A percentile compares a stretch with the other conserved stretches of the same genome.
These are phyloP conservation scores for Ophiocordyceps sinensis DNA, from an alignment of 2,329 filamentous ascomycete species.

Conservation along the genomic window DNA sequence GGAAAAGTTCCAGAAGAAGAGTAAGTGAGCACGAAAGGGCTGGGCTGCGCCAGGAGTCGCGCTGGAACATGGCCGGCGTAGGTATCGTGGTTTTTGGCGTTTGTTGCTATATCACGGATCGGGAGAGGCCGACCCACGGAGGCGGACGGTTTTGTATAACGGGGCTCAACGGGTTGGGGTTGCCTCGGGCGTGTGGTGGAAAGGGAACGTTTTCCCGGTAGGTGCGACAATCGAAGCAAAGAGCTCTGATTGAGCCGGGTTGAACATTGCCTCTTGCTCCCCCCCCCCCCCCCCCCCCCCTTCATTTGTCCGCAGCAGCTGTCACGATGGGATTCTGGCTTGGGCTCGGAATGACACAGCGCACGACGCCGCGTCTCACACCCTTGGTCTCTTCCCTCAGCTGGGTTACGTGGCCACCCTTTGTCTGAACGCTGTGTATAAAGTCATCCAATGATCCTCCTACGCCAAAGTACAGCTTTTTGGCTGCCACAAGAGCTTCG, in stretches of 20 bases:
- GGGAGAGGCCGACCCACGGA: too few relatives aligned
- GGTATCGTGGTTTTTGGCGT: neutral
- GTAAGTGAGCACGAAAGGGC: slow-evolving; percentile 8
- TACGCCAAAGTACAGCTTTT: slow-evolving; percentile 73
- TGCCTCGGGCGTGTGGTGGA: neutral
- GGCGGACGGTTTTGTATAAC: too few relatives aligned
- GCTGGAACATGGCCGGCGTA: neutral
- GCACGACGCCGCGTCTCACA: slow-evolving; percentile 46
- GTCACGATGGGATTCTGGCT: neutral
- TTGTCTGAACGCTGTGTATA: slow-evolving; percentile 32
- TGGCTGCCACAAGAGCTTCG: slow-evolving; percentile 56
- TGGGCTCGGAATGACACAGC: slow-evolving; percentile 22
- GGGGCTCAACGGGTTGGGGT: too few relatives aligned
- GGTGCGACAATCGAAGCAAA: neutral
- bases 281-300: too few relatives aligned
- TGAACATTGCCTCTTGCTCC: too few relatives aligned
- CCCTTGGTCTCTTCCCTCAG: slow-evolving; percentile 46
- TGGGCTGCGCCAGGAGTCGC: neutral
- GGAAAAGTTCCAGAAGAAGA: slow-evolving; percentile 32
- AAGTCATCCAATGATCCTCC: slow-evolving; percentile 72
- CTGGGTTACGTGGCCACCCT: slow-evolving; percentile 32
- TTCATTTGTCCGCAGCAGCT: neutral
- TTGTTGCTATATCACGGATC: neutral
- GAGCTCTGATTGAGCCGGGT: neutral
- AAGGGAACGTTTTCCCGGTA: neutral